Conservation (phyloP, 2,329 filamentous ascomycete genomes). For the Aureobasidium leucospermi region DNA sequence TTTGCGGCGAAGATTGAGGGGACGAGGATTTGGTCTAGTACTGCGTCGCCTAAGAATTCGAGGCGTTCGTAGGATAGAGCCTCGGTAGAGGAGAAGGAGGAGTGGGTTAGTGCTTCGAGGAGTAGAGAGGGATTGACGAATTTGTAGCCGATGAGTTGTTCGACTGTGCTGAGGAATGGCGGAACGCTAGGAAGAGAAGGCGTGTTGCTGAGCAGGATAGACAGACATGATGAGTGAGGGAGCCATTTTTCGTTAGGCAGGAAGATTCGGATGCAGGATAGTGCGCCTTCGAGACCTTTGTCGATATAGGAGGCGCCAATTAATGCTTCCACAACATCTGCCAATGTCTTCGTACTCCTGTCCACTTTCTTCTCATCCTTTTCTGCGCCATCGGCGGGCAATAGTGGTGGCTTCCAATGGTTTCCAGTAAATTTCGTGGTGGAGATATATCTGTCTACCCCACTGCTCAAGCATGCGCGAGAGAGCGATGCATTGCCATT, state of each 20-base stretch:
- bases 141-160: slow-evolving; percentile 61
- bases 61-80: slow-evolving; percentile 63
- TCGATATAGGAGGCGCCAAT: slow-evolving; percentile 69
- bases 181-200: background rate
- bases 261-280: slow-evolving; percentile 59
- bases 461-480: slow-evolving; percentile 53
- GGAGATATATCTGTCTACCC: slow-evolving; percentile 67
- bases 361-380: slow-evolving; percentile 27
- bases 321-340: slow-evolving; percentile 80
- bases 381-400: slow-evolving; percentile 19
- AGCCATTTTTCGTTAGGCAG: slow-evolving; percentile 44
- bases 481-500: slow-evolving; percentile 60
- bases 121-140: slow-evolving; percentile 65
- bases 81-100: slow-evolving; percentile 46
- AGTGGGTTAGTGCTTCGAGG: slow-evolving; percentile 73
- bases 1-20: slow-evolving; percentile 50
- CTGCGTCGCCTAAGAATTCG: slow-evolving; percentile 80
- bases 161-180: slow-evolving; percentile 33
- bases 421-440: slow-evolving; percentile 57
- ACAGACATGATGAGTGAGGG: background rate
- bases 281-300: slow-evolving; percentile 57
- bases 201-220: background rate
- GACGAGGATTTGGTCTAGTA: slow-evolving; percentile 73
- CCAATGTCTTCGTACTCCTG: slow-evolving; percentile 70
- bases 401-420: slow-evolving; percentile 66